Percentiles rank a stretch among this genome's conserved stretches.
Conservation (phyloP, 768 basidiomycete genomes). For the Kwoniella sp. region DNA sequence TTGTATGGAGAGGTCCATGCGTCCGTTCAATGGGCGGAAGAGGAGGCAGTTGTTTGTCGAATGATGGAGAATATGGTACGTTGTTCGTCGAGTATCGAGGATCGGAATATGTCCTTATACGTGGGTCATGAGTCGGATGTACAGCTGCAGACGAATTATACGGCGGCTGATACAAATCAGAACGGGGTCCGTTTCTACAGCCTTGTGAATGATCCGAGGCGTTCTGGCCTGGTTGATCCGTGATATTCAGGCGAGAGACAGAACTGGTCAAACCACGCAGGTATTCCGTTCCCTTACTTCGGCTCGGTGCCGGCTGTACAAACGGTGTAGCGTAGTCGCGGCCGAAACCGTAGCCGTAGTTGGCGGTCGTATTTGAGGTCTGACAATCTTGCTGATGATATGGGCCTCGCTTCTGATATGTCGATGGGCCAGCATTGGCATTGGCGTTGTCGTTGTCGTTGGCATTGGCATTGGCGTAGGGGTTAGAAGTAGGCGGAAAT, state of each 20-base stretch:
- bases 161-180: too few species aligned
- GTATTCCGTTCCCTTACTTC: not conserved
- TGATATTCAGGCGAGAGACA: not conserved
- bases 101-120: not conserved
- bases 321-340: not conserved
- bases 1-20: too few species aligned
- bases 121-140: not conserved
- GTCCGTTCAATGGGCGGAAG: too few species aligned
- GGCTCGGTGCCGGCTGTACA: not conserved
- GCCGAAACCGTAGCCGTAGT: not conserved
- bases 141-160: not conserved
- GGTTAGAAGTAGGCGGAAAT: not conserved
- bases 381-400: not conserved
- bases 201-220: too few species aligned
- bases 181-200: too few species aligned
- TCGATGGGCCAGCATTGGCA: not conserved
- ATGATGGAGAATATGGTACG: slow-evolving; percentile 4
- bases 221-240: not conserved
- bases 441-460: too few species aligned
- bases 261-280: not conserved
- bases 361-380: not conserved
- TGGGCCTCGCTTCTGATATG: not conserved
- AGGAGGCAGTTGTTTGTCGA: slow-evolving; percentile 18
- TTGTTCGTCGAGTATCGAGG: not conserved
- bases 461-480: not conserved